Base-by-base conservation (phyloP, 108 stramenopile genomes). In the Parietichytrium sp. region DNA sequence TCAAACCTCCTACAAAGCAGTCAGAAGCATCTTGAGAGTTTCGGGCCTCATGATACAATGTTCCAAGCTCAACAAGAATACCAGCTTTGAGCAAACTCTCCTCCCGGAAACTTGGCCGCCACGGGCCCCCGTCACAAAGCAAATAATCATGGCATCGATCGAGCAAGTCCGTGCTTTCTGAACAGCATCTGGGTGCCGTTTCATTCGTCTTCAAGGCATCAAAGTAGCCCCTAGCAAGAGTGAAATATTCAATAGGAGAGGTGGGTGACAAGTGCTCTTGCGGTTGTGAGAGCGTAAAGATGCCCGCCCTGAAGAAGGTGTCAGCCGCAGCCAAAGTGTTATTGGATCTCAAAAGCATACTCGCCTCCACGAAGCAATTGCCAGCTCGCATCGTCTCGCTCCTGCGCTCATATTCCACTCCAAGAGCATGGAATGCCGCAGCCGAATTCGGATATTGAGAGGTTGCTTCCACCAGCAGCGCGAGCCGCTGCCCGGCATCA, bases 11-110 rank as follows among this genome's bases (percentile, higher is more conserved):
- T 12, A 72, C 61, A 20, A 72, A 42, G 6, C 36, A 25, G 42
- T 72, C 61, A n/a, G 61, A 72, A n/a, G 61, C 61, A 25, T 72
- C 61, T 72, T 72, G 61, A 6, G 61, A 23, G 29, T 42, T 33
- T 47, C 61, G 38, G 6, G 45, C 38, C 20, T 42, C 38, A 16
- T 42, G 61, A 6, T 45, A 27, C 29, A 72, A 33, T n/a, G 38
- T 72, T 45, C 61, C 61, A 10, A 72, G 42, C 33, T 72, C 38
- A 8, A 72, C 15, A 2, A 72, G 42, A n/a, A 25, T 45, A n/a
- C 20, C 12, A 16, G 61, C 61, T 1, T 72, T 33, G 38, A 72
- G 36, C 38, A 42, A 33, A 25, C 45, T 42, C 13, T 45, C 20
- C 6, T 33, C 23, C 61, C 45, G 38, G 45, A 72, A 72, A 23